Conservation (phyloP, 2,329 filamentous ascomycete species). For the Talaromyces sp. region DNA sequence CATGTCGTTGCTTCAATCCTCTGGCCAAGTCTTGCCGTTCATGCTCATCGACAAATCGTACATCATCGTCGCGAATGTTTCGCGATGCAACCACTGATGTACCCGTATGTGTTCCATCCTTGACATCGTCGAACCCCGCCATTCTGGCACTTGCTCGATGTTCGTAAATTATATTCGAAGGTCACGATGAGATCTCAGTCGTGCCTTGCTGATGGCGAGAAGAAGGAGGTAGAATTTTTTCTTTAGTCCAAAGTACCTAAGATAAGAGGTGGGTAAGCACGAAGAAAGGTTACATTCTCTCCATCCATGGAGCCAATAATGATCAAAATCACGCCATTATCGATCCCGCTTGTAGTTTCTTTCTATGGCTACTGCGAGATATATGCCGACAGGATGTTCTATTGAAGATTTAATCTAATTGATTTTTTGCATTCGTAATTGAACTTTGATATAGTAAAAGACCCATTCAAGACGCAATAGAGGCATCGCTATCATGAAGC, state of each 20-base stretch:
- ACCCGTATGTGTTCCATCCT: neutral
- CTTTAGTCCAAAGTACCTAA: neutral
- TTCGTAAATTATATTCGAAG: neutral
- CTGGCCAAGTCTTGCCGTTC: slow-evolving; percentile 50
- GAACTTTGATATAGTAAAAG: neutral
- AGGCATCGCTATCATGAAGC: neutral
- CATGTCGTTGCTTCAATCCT: slow-evolving; percentile 44
- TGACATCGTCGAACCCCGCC: slow-evolving; percentile 1
- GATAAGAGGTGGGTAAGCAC: neutral
- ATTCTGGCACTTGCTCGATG: neutral
- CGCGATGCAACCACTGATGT: neutral
- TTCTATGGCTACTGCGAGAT: neutral
- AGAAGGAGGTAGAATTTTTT: neutral
- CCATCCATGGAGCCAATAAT: neutral
- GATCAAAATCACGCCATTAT: slow-evolving; percentile 1
- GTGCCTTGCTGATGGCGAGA: neutral
- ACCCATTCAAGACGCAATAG: neutral
- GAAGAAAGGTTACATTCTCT: neutral
- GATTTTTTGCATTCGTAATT: neutral
- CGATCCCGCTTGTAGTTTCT: neutral
- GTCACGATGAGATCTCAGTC: no score
- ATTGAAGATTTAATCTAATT: neutral
- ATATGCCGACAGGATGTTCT: neutral
- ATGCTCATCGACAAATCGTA: slow-evolving; percentile 28
- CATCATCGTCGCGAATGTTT: neutral